Percentiles rank a stretch among this genome's conserved stretches.
phyloP scores from a whole-genome alignment of 345 rosid species.

The Eucalyptus camaldulensis region DNA sequence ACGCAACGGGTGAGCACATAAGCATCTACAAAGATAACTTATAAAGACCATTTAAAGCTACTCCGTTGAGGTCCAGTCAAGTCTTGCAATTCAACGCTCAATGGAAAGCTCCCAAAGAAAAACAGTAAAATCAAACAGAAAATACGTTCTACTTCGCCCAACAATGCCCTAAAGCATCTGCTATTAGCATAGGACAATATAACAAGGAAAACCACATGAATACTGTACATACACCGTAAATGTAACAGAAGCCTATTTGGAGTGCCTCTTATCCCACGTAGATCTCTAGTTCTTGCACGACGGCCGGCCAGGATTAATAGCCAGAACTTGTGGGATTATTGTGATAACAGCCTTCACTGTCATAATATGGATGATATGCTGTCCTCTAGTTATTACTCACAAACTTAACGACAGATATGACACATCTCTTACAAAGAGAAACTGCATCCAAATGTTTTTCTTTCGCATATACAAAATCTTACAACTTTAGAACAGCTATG shows the following conservation, averaged over 20 bases:
- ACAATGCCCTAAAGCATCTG: background rate
- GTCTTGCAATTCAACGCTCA: background rate
- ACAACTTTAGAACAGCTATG: background rate
- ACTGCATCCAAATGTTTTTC: background rate
- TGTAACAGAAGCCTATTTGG: background rate
- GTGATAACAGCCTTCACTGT: background rate
- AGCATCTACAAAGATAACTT: background rate
- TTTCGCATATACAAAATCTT: background rate
- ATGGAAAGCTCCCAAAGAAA: background rate
- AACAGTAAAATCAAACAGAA: background rate
- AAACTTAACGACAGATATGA: background rate
- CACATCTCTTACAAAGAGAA: background rate
- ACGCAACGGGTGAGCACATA: background rate
- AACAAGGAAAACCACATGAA: background rate
- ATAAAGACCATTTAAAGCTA: background rate
- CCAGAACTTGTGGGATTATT: background rate
- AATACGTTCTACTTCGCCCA: background rate
- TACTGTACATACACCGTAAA: background rate
- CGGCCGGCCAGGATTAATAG: background rate
- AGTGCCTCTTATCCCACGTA: background rate
- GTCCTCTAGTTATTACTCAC: background rate
- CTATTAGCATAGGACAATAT: background rate
- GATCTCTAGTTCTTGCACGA: background rate
- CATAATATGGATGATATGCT: background rate
- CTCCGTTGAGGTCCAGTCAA: background rate